A percentile compares a stretch with the other conserved stretches of the same genome.
phyloP scores from a whole-genome alignment of 1,284 basidiomycete genomes.

The Anthracocystis walkeri region DNA sequence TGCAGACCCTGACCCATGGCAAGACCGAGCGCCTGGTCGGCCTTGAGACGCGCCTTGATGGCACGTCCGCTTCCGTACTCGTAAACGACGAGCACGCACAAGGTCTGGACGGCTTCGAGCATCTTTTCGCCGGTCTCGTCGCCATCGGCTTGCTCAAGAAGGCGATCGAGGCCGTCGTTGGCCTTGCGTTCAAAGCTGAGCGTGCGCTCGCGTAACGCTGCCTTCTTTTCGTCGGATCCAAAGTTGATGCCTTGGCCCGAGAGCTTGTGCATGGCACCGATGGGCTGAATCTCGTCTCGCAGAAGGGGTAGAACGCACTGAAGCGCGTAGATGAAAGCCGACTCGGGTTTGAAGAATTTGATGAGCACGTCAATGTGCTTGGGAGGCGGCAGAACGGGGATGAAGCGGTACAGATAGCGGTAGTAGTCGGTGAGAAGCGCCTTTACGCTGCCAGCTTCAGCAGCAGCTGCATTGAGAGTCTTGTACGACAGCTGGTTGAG shows the following conservation, averaged over 20 bases:
- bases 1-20: constrained; percentile 65
- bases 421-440: constrained; percentile 58
- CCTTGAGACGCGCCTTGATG: constrained; percentile 63
- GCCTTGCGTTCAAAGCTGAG: constrained; percentile 54
- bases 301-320: constrained; percentile 60
- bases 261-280: constrained; percentile 43
- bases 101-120: constrained; percentile 61
- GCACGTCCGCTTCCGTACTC: constrained; percentile 64
- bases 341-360: constrained; percentile 44
- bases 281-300: constrained; percentile 52
- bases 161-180: constrained; percentile 52
- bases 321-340: constrained; percentile 57
- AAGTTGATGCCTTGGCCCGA: constrained; percentile 54
- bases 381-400: constrained; percentile 56
- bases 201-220: constrained; percentile 45
- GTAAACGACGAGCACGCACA: constrained; percentile 59
- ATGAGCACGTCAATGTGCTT: constrained; percentile 49
- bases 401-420: constrained; percentile 63
- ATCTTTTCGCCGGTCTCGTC: constrained; percentile 42
- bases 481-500: constrained; percentile 23
- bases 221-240: constrained; percentile 53
- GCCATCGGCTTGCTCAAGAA: constrained; percentile 53
- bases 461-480: constrained; percentile 29
- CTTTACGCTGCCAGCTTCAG: constrained; percentile 36
- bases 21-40: constrained; percentile 63